Evolutionary conservation across 495 filamentous ascomycete species (phyloP).

Genomic region (Aspergillus sclerotioniger): DNA sequence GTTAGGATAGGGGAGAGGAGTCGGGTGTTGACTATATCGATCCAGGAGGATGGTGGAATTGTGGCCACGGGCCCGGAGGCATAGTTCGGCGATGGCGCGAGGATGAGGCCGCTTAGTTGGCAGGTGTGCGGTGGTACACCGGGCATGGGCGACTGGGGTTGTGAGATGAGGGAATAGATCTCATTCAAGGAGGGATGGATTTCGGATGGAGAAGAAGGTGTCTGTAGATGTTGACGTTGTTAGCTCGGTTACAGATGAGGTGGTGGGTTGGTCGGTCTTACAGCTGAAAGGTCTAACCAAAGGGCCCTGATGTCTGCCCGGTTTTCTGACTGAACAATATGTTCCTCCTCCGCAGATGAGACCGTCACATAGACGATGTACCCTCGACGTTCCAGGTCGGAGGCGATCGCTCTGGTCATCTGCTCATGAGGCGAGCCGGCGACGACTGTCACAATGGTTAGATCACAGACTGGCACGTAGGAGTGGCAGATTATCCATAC

Average conservation of each 20-base stretch:
- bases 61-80: conserved; percentile 77
- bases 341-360: conserved; percentile 75
- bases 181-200: conserved; percentile 52
- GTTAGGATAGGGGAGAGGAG: conserved; percentile 89
- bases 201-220: conserved; percentile 55
- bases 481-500: conserved; percentile 29
- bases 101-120: conserved; percentile 70
- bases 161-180: conserved; percentile 57
- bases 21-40: conserved; percentile 85
- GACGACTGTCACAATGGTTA: conserved; percentile 53
- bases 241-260: not conserved
- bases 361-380: conserved; percentile 92
- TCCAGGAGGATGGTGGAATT: conserved; percentile 76
- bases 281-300: conserved; percentile 72
- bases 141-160: conserved; percentile 68
- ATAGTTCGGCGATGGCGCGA: conserved; percentile 62
- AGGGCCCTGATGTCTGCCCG: conserved; percentile 78
- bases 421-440: conserved; percentile 80
- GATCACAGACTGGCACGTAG: conserved; percentile 1
- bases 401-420: conserved; percentile 71
- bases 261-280: conserved; percentile 16
- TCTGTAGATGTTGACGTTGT: conserved; percentile 38
- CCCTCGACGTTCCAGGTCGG: conserved; percentile 85
- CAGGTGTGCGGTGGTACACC: conserved; percentile 72
- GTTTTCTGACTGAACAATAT: conserved; percentile 68